Percentiles rank a stretch among this genome's conserved stretches.
phyloP scores from a whole-genome alignment of 179 eudicot genomes.

The Pouteria campechiana region DNA sequence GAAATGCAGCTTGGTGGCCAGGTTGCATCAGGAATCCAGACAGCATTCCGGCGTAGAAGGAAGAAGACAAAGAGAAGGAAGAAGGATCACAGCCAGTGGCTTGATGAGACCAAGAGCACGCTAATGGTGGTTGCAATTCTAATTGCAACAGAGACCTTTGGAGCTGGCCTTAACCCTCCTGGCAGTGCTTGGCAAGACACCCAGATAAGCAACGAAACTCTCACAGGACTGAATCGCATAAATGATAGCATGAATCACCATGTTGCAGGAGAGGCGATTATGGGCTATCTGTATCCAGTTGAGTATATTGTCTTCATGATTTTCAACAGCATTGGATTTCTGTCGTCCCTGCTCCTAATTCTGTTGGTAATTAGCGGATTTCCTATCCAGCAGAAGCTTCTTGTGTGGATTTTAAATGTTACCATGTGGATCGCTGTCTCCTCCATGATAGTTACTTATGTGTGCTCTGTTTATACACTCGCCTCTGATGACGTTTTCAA shows the following conservation, averaged over 20 bases:
- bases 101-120: constrained; percentile 3
- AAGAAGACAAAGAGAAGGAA: neutral
- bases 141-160: constrained; percentile 6
- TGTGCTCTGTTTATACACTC: neutral
- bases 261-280: neutral
- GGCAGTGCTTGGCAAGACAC: constrained; percentile 11
- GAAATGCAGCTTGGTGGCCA: neutral
- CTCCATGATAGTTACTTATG: constrained; percentile 2
- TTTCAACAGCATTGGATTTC: constrained; percentile 8
- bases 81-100: constrained; percentile 6
- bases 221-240: neutral
- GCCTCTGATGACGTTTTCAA: neutral
- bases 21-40: neutral
- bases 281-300: constrained; percentile 1
- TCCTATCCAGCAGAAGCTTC: constrained; percentile 1
- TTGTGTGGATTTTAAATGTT: constrained; percentile 9
- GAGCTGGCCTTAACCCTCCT: constrained; percentile 4
- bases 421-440: constrained; percentile 9
- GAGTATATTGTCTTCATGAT: constrained; percentile 4
- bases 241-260: neutral
- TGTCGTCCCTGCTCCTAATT: constrained; percentile 9
- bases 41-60: neutral
- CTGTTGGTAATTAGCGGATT: constrained; percentile 9
- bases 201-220: no score
- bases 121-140: constrained; percentile 10